Conservation (phyloP, 495 filamentous ascomycete species). For the Tuber indicum region DNA sequence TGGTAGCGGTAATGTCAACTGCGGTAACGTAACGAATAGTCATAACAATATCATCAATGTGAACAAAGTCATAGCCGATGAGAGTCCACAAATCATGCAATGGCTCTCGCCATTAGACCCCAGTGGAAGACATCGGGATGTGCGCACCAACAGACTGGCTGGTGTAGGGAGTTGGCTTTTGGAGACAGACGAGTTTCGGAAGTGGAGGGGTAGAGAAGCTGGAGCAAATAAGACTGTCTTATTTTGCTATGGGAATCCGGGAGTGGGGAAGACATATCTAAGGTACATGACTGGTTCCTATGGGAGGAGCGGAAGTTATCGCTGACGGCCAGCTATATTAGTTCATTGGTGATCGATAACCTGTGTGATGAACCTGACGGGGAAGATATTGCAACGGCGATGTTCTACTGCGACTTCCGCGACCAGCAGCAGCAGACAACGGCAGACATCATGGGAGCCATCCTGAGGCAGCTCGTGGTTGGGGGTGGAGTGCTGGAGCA, state of each 20-base stretch:
- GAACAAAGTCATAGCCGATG: background rate
- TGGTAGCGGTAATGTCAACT: background rate
- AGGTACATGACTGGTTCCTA: background rate
- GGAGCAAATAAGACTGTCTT: background rate
- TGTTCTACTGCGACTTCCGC: background rate
- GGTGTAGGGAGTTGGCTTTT: background rate
- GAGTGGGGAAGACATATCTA: background rate
- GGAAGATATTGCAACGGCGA: background rate
- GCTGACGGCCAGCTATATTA: background rate
- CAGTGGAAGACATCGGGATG: background rate
- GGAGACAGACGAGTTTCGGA: background rate
- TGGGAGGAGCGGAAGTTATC: background rate
- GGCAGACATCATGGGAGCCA: background rate
- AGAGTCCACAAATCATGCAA: background rate
- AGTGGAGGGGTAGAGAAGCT: background rate
- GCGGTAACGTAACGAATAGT: background rate
- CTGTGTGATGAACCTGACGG: background rate
- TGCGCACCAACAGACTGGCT: background rate
- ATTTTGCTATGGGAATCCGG: background rate
- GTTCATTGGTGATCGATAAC: background rate
- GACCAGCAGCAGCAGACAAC: background rate
- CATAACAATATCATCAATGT: background rate
- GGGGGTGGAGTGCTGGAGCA: background rate
- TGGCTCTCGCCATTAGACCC: background rate
- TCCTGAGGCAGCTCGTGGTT: background rate